Evolutionary conservation across 371 early-diverging fungal genomes (phyloP), one percentile per base, ranked within the genome.

Genomic region (Furculomyces boomerangus): DNA sequence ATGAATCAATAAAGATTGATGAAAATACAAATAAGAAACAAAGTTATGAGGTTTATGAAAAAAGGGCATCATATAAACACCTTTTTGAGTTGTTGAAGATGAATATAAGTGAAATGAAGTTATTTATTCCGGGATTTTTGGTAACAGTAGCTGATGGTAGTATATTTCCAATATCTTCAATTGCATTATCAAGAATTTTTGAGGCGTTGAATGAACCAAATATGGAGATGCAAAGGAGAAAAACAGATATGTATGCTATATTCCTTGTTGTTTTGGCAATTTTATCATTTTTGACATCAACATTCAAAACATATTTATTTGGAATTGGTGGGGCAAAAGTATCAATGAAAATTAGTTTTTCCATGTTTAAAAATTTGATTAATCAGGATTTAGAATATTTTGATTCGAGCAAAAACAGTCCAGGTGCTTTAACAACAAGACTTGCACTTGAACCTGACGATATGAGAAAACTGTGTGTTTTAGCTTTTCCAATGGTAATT

Each of bases 301-400:
- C 71, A 55, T 59, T 71, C 3, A 63, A 76, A 49, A 57, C 62
- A 51, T 32, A 64, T 48, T 49, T 63, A 37, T 77, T 78, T 53
- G 60, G 59, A 24, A 60, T 59, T 2, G 60, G 66, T 26, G 71
- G 73, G 35, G 84, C 79, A 54, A 52, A 50, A 14, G 64, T 87
- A 55, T 79, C 84, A 1, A 68, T 60, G 39, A 68, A 74, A 3
- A 60, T 88, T 50, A 70, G 88, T 31, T 55, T 66, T 37, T 55
- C 60, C 50, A 61, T 70, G 13, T 86, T 87, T 67, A 47, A 61
- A 8, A 67, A 77, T 7, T 66, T 85, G 53, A 55, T 87, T 56
- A 59, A 72, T 2, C 94, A 92, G 72, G 90, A 93, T 58, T 78
- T 90, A 55, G 83, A 73, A 7, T 94, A 74, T 66, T 94, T 84